phyloP scores from a whole-genome alignment of 805 yeast genomes.

The Candida insectorum region DNA sequence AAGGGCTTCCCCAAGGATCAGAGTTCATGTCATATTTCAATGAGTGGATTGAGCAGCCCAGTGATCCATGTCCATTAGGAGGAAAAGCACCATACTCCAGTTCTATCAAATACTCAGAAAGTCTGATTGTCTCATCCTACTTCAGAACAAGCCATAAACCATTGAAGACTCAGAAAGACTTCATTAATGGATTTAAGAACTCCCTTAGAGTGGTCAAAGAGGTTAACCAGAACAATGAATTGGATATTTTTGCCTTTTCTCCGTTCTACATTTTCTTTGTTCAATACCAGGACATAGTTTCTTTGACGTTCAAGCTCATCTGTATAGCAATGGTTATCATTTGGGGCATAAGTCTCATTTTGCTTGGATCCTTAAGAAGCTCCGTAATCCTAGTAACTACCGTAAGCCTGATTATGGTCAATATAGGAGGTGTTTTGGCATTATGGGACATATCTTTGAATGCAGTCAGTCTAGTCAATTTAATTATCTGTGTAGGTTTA shows the following conservation, averaged over 20 bases:
- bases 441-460: conserved; percentile 73
- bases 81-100: conserved; percentile 89
- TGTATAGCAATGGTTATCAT: conserved; percentile 51
- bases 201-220: conserved; percentile 65
- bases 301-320: conserved; percentile 54
- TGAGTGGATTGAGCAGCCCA: conserved; percentile 80
- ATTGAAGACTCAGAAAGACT: conserved; percentile 77
- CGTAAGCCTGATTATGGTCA: conserved; percentile 60
- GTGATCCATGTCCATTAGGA: conserved; percentile 91
- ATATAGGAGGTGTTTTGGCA: conserved; percentile 80
- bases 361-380: conserved; percentile 66
- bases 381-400: conserved; percentile 55
- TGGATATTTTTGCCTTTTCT: conserved; percentile 81
- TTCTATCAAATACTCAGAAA: conserved; percentile 46
- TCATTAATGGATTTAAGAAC: conserved; percentile 72
- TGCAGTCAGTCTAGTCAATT: conserved; percentile 85
- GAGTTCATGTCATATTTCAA: conserved; percentile 70
- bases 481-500: conserved; percentile 88
- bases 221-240: conserved; percentile 29
- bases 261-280: conserved; percentile 92
- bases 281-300: conserved; percentile 69
- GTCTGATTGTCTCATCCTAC: conserved; percentile 51
- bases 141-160: conserved; percentile 82
- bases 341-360: conserved; percentile 47
- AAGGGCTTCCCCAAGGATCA: conserved; percentile 72